Evolutionary conservation across 805 yeast species (phyloP).

Genomic region (Candida silvatica): DNA sequence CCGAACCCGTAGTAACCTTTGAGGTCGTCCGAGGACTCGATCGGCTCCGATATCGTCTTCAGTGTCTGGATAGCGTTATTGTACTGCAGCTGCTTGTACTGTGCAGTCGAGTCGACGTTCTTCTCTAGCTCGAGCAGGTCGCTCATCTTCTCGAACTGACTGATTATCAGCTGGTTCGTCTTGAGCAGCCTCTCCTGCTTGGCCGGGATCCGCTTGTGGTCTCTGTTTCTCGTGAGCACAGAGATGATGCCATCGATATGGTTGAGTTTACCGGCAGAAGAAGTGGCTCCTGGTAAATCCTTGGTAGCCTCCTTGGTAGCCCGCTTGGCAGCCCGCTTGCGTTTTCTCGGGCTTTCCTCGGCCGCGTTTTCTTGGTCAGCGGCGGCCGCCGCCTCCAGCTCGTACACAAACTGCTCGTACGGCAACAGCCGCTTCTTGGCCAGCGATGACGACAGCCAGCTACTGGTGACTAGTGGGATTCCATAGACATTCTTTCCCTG

Average conservation of each 20-base stretch:
- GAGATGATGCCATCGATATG: conserved; percentile 1
- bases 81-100: conserved; percentile 22
- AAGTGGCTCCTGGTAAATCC: no score
- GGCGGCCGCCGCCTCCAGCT: background rate
- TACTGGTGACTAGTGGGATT: conserved; percentile 1
- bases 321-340: background rate
- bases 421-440: background rate
- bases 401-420: background rate
- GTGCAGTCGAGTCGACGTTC: conserved; percentile 10
- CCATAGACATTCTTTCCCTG: background rate
- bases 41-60: conserved; percentile 17
- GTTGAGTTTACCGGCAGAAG: background rate
- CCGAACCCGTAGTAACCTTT: conserved; percentile 32
- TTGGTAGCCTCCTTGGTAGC: background rate
- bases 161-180: conserved; percentile 23
- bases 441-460: conserved; percentile 4
- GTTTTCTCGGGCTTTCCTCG: background rate
- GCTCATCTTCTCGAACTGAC: conserved; percentile 23
- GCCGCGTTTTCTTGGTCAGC: background rate
- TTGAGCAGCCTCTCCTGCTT: conserved; percentile 4
- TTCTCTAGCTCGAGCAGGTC: conserved; percentile 17
- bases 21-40: conserved; percentile 31
- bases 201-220: background rate
- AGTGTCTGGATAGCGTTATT: conserved; percentile 33
- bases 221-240: conserved; percentile 3